phyloP scores from a whole-genome alignment of 1,284 basidiomycete genomes.

The Porodaedalea pini region DNA sequence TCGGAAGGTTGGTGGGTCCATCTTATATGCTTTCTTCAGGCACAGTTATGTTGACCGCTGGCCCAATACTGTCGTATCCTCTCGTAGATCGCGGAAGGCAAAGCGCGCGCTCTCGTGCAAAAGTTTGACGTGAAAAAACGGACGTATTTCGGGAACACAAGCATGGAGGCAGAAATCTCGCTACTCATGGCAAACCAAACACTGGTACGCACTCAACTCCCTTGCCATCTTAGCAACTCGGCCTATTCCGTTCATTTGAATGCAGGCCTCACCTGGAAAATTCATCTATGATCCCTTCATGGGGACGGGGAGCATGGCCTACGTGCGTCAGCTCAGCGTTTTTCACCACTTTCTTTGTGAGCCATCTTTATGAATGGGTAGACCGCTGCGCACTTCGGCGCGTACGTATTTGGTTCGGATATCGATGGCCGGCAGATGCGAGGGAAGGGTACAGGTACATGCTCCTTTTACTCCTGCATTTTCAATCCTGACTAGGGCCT shows the following conservation, averaged over 20 bases:
- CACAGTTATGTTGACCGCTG: slow-evolving; percentile 7
- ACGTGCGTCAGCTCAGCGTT: slow-evolving; percentile 65
- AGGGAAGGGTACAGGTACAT: slow-evolving; percentile 63
- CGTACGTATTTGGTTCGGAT: slow-evolving; percentile 87
- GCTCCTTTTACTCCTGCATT: not conserved
- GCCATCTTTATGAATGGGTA: slow-evolving; percentile 29
- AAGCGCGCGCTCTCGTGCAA: slow-evolving; percentile 63
- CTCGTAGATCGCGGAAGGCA: slow-evolving; percentile 66
- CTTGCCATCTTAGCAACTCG: slow-evolving; percentile 1
- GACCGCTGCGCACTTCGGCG: slow-evolving; percentile 86
- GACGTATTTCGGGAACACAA: slow-evolving; percentile 91
- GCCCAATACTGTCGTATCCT: slow-evolving; percentile 1
- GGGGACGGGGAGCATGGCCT: slow-evolving; percentile 95
- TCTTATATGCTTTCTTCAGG: slow-evolving; percentile 16
- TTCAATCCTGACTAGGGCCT: not conserved
- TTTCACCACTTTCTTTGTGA: slow-evolving; percentile 3
- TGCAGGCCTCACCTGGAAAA: slow-evolving; percentile 81
- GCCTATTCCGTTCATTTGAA: not conserved
- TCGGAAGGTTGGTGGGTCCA: slow-evolving; percentile 79
- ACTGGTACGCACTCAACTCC: slow-evolving; percentile 52
- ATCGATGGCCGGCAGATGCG: slow-evolving; percentile 97
- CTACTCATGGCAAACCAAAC: slow-evolving; percentile 96
- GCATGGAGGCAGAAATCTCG: slow-evolving; percentile 96
- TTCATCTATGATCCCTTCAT: slow-evolving; percentile 95
- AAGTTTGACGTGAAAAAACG: slow-evolving; percentile 89